A percentile compares a stretch with the other conserved stretches of the same genome.
phyloP scores from a whole-genome alignment of 371 early-diverging fungal species.

The Rhizopus delemar region DNA sequence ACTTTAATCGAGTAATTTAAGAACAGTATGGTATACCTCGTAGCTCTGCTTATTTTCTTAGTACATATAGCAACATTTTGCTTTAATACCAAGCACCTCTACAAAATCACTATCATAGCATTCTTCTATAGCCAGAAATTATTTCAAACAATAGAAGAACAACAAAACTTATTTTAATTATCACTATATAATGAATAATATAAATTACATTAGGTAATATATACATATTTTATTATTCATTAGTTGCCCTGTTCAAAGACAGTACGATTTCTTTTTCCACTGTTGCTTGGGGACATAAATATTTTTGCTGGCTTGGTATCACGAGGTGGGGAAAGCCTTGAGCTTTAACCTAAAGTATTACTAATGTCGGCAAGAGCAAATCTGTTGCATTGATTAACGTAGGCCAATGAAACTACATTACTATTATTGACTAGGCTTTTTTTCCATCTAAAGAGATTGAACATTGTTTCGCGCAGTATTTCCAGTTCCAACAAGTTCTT shows the following conservation, averaged over 20 bases:
- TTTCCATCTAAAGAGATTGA: conserved; percentile 19
- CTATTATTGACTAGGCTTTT: conserved; percentile 11
- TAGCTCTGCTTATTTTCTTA: conserved; percentile 11
- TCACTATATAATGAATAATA: background rate
- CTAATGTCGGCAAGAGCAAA: conserved; percentile 11
- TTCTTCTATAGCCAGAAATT: background rate
- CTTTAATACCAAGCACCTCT: conserved; percentile 14
- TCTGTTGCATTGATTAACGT: conserved; percentile 13
- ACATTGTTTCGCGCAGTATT: background rate
- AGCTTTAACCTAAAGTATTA: conserved; percentile 1
- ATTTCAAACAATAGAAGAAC: conserved; percentile 1
- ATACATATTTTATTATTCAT: background rate
- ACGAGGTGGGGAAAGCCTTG: conserved; percentile 1
- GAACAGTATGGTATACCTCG: conserved; percentile 13
- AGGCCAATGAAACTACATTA: conserved; percentile 13
- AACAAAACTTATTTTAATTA: conserved; percentile 1
- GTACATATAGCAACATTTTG: conserved; percentile 15
- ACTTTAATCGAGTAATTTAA: conserved; percentile 14
- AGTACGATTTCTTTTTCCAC: conserved; percentile 13
- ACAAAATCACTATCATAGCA: conserved; percentile 15
- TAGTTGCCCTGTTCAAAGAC: conserved; percentile 14
- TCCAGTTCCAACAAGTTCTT: conserved; percentile 16
- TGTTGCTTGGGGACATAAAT: conserved; percentile 14
- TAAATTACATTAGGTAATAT: background rate
- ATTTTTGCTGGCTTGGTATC: conserved; percentile 11